phyloP scores from a whole-genome alignment of 495 filamentous ascomycete genomes.

The Penicillium canescens region DNA sequence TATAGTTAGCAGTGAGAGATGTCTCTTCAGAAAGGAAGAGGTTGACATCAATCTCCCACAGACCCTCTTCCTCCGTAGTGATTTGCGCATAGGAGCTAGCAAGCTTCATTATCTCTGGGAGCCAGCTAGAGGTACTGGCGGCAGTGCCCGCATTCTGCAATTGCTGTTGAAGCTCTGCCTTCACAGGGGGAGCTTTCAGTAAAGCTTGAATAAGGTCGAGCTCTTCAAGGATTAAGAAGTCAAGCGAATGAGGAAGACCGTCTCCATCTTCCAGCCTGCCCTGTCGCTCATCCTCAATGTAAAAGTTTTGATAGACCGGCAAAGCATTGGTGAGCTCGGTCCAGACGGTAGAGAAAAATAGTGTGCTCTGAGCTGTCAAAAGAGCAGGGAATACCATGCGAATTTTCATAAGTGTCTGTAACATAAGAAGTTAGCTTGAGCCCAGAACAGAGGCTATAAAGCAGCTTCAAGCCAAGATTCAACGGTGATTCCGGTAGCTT shows the following conservation, averaged over 20 bases:
- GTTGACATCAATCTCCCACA: slow-evolving; percentile 97
- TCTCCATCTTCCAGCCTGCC: slow-evolving; percentile 88
- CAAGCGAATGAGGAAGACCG: slow-evolving; percentile 90
- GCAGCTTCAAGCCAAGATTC: too few relatives aligned
- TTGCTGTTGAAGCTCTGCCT: slow-evolving; percentile 77
- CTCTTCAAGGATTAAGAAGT: slow-evolving; percentile 89
- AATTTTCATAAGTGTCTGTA: slow-evolving; percentile 83
- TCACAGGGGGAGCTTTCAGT: slow-evolving; percentile 78
- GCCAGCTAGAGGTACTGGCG: slow-evolving; percentile 61
- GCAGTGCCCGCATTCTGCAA: slow-evolving; percentile 59
- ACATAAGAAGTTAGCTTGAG: slow-evolving; percentile 6
- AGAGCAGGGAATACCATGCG: slow-evolving; percentile 77
- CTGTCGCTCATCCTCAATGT: slow-evolving; percentile 81
- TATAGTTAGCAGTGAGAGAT: slow-evolving; percentile 94
- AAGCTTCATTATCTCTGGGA: slow-evolving; percentile 78
- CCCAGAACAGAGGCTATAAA: not conserved
- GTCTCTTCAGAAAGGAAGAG: slow-evolving; percentile 94
- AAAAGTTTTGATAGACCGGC: slow-evolving; percentile 72
- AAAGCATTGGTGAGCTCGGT: slow-evolving; percentile 74
- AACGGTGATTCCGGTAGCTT: too few relatives aligned
- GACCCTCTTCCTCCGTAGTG: slow-evolving; percentile 83
- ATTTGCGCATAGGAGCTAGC: slow-evolving; percentile 89
- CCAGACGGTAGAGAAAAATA: slow-evolving; percentile 84
- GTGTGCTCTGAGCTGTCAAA: slow-evolving; percentile 74
- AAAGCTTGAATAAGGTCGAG: slow-evolving; percentile 90